Evolutionary conservation across 441 rosid genomes (phyloP), one percentile per base, ranked within the genome.

Genomic region (Jatropha multifida): DNA sequence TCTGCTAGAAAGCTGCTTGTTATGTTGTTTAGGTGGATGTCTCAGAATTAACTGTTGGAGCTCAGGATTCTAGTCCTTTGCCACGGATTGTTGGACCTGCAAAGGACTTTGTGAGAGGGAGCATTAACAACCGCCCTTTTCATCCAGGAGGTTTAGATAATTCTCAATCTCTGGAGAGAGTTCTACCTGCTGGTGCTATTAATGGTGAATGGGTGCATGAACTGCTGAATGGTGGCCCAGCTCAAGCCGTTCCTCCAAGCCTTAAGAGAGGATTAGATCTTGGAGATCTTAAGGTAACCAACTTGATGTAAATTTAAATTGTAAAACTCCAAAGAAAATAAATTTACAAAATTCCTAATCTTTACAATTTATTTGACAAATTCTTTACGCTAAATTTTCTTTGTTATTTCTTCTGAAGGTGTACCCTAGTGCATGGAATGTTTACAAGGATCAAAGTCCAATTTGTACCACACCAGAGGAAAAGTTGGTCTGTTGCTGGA

Each of bases 71-170:
- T 76, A 86, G 93, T 80, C 78, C 87, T 77, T 80, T 89, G 68
- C 95, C 94, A 32, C 89, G 89, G 38, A 63, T 88, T 74, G 83
- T 81, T 75, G 94, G 96, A 71, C 89, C 90, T 58, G 84, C 95
- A 10, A 92, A 90, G 78, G 99, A 95, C 85, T 81, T 90, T 81
- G 83, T 93, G 73, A 89, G 95, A 79, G 99, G 99, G 85, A 93
- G 99, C 87, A 86, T 86, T 81, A 90, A 82, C 76, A 94, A 87
- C 81, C 97, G 97, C 37, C 99, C 99, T 78, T 96, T 96, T 79
- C 92, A 90, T 60, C 99, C 98, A 17, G 99, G 99, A 77, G 99
- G 99, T 55, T 80, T 96, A 76, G 97, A 92, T 48, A 91, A 89
- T 78, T 77, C 94, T 69, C 90, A 83, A 72, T 80, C 92, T 74